Evolutionary conservation across 495 filamentous ascomycete genomes (phyloP), one percentile per base, ranked within the genome.

Genomic region (Filosporella fistucella): DNA sequence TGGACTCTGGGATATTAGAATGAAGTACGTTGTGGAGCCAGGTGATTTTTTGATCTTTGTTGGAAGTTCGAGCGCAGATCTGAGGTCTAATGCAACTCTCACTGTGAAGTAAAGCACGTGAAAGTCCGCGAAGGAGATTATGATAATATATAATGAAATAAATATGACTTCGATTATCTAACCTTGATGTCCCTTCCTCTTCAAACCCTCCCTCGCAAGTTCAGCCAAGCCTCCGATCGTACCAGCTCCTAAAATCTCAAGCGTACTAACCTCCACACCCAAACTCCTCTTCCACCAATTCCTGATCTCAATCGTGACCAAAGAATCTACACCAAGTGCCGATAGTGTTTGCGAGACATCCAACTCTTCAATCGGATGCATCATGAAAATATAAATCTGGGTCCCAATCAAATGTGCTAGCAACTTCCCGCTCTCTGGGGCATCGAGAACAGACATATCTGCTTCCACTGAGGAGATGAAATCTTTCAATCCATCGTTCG

Each of bases 11-110:
- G 71, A 80, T 64, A 63, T 72, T n/a, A 60, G 69, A 20, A 78
- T 78, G 70, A 74, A 81, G 59, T 85, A 86, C 59, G 79, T 82
- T 6, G 80, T 87, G 22, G 84, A 87, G 67, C 74, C 76, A 4
- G 84, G 84, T 0, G 71, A 75, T 20, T 88, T 86, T 57, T 52
- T 67, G 16, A 67, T 84, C 9, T 62, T 71, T 17, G 76, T 80
- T 8, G 84, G 84, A 0, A 71, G 68, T 30, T 74, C 70, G 34
- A 82, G 78, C 42, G 58, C 59, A 46, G 77, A 82, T 66, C 59
- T 83, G 37, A 65, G 71, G 54, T 68, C 65, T 0, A 80, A 76
- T 59, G 67, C 70, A 9, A 82, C 71, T 4, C 68, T 84, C 43
- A 73, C 70, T 38, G 75, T 81, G 23, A 20, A 29, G 32, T 35